Evolutionary conservation across 75 land plant genomes (phyloP), one percentile per base, ranked within the genome.

Genomic region (Picea glauca): DNA sequence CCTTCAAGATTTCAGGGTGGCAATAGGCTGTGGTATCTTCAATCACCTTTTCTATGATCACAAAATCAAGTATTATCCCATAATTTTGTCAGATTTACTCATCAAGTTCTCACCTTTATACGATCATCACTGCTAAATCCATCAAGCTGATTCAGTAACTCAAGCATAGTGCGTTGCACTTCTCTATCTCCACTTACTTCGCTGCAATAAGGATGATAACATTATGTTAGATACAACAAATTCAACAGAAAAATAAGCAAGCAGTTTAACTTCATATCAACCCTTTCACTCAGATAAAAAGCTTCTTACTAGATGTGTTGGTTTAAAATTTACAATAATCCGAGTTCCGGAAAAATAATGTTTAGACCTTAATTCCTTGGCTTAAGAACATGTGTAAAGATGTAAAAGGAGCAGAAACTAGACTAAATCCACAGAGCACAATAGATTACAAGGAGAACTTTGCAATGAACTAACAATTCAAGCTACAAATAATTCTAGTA

Each of bases 181-280:
- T 96, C 99, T 64, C 99, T 80, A 80, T 96, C 99, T 76, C 99
- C 99, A 80, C 98, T 96, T 46, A 94, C 93, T 84, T 96, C 99
- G 88, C 99, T 96, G 93, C 83, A 54, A 78, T 58, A 9, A 50
- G 9, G n/a, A 70, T 1, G n/a, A 70, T 1, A 7, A n/a, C 40
- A 40, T 20, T 43, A 40, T n/a, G 35, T 46, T 70, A 38, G 11
- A 50, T 43, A 70, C 20, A 50, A 50, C 13, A 46, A 23, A 43
- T 70, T 20, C 23, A 13, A 43, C 21, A 68, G 23, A 70, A 68
- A 68, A 40, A 7, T 9, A 70, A 43, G n/a, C 26, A 70, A n/a
- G 6, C n/a, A 38, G 0, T 20, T 35, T 68, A 43, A 70, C 26
- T 70, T 43, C 11, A 11, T 70, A 40, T n/a, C n/a, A 43, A 43